Evolutionary conservation across 148 eudicot species (phyloP).

Genomic region (Rhododendron mucronatum): DNA sequence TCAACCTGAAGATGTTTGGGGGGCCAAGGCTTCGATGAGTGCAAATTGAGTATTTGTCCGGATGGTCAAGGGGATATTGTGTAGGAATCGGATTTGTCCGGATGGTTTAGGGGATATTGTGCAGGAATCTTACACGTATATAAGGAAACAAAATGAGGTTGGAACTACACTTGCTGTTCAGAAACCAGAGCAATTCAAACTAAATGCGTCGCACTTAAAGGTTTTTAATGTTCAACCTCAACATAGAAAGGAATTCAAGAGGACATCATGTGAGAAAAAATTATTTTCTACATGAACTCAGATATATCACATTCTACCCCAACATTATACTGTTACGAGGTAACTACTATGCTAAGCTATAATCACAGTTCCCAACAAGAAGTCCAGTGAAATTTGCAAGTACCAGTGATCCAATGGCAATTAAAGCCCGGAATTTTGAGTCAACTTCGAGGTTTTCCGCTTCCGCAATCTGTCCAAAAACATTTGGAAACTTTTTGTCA

Average conservation of each 20-base stretch:
- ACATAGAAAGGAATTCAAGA: background rate
- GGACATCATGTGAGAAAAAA: background rate
- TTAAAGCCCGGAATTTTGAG: constrained; percentile 73
- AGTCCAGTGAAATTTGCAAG: constrained; percentile 6
- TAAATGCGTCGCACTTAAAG: no score
- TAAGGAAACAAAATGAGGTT: background rate
- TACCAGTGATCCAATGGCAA: constrained; percentile 93
- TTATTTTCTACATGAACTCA: background rate
- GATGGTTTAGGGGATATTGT: background rate
- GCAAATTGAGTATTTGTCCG: background rate
- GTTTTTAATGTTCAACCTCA: background rate
- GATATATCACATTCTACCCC: background rate
- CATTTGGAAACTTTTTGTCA: background rate
- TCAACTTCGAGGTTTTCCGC: constrained; percentile 62
- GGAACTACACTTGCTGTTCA: background rate
- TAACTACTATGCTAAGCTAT: background rate
- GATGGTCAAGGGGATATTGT: background rate
- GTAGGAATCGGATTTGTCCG: background rate
- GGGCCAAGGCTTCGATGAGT: background rate
- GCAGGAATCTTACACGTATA: background rate
- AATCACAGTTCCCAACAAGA: background rate
- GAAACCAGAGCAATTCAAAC: background rate
- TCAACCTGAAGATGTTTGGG: background rate
- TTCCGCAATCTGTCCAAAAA: constrained; percentile 64
- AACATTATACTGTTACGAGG: background rate